Evolutionary conservation across 2,329 filamentous ascomycete genomes (phyloP).

Genomic region (Colletotrichum sp.): DNA sequence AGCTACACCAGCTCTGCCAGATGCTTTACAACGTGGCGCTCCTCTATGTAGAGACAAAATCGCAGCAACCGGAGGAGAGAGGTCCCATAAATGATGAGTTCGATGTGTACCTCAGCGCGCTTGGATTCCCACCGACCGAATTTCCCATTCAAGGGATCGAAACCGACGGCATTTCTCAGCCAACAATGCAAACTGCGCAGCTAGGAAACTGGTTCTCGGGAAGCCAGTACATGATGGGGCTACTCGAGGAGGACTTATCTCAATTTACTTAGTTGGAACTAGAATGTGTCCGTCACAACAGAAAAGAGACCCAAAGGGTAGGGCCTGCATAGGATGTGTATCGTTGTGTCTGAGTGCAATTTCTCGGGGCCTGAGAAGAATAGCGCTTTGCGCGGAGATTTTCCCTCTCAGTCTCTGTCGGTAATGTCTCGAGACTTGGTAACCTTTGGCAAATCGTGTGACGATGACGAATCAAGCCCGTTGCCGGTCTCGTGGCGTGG

Average conservation of each 20-base stretch:
- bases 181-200: slow-evolving; percentile 42
- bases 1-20: slow-evolving; percentile 66
- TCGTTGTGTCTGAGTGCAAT: not conserved
- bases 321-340: not conserved
- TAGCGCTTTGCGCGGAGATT: not conserved
- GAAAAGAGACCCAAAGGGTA: not conserved
- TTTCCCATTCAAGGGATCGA: slow-evolving; percentile 27
- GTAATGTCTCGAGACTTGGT: not conserved
- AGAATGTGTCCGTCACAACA: not conserved
- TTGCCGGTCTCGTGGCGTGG: not conserved
- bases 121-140: slow-evolving; percentile 61
- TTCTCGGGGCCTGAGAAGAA: not conserved
- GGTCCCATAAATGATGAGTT: slow-evolving; percentile 63
- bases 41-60: slow-evolving; percentile 67
- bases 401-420: not conserved
- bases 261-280: slow-evolving; percentile 36
- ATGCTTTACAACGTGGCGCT: slow-evolving; percentile 66
- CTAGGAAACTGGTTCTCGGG: slow-evolving; percentile 71
- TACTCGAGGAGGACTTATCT: slow-evolving; percentile 66
- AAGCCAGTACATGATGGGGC: slow-evolving; percentile 67
- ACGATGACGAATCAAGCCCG: not conserved
- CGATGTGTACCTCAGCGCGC: slow-evolving; percentile 67
- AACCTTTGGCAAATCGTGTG: not conserved
- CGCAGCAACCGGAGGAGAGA: slow-evolving; percentile 50
- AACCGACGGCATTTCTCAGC: slow-evolving; percentile 32